These are phyloP conservation scores for Daldinia loculata DNA, from an alignment of 495 filamentous ascomycete genomes.

Conservation along the genomic window DNA sequence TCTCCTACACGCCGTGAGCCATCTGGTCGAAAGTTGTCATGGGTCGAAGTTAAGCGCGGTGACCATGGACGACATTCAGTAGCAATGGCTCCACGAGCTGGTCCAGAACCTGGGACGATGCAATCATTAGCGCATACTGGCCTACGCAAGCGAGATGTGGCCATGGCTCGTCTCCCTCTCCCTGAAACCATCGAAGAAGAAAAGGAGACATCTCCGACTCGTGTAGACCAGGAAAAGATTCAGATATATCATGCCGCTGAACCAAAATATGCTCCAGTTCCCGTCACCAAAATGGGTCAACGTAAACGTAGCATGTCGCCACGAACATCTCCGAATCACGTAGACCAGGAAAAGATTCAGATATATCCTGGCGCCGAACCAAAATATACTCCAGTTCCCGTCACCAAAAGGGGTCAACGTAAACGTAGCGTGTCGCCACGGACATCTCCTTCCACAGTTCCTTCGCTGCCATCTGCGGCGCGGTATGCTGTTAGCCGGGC, in stretches of 20 bases:
- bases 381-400: not conserved
- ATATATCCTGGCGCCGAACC: not conserved
- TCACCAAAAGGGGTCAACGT: slow-evolving; percentile 5
- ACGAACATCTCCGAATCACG: slow-evolving; percentile 25
- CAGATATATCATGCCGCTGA: slow-evolving; percentile 1
- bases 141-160: slow-evolving; percentile 36
- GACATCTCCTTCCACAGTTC: slow-evolving; percentile 36
- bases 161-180: slow-evolving; percentile 28
- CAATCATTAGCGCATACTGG: slow-evolving; percentile 20
- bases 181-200: slow-evolving; percentile 48
- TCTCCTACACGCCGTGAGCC: slow-evolving; percentile 17
- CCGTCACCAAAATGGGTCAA: slow-evolving; percentile 1
- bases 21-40: not conserved
- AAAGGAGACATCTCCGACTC: slow-evolving; percentile 38
- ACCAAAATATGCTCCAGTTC: slow-evolving; percentile 1
- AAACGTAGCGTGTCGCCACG: slow-evolving; percentile 12
- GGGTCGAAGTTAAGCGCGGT: slow-evolving; percentile 13
- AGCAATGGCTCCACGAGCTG: not conserved
- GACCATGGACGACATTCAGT: slow-evolving; percentile 8
- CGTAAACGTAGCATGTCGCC: slow-evolving; percentile 14
- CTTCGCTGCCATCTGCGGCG: slow-evolving; percentile 47
- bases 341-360: not conserved
- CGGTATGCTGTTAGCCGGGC: slow-evolving; percentile 44
- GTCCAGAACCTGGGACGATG: slow-evolving; percentile 1
- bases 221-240: not conserved